phyloP scores from a whole-genome alignment of 2,329 filamentous ascomycete species.

The Beauveria sp. region DNA sequence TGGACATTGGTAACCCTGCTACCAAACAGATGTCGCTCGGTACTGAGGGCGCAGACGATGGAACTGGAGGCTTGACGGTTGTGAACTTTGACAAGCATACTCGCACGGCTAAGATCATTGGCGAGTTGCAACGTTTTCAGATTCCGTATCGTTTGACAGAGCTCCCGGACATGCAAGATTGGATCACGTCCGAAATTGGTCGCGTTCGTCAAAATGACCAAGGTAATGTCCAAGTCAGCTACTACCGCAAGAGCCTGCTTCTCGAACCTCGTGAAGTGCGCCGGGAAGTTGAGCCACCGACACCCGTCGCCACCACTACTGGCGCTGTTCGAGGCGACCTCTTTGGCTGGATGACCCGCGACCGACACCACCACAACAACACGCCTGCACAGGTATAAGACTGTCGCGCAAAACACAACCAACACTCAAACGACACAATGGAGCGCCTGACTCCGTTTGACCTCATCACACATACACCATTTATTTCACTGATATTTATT shows the following conservation, averaged over 20 bases:
- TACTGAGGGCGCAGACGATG: conserved; percentile 47
- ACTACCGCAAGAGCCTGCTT: conserved; percentile 76
- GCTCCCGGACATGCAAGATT: conserved; percentile 83
- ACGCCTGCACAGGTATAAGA: conserved; percentile 17
- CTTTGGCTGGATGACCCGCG: conserved; percentile 45
- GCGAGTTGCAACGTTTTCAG: conserved; percentile 92
- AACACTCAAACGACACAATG: neutral
- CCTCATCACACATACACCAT: conserved; percentile 15
- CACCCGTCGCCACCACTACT: conserved; percentile 20
- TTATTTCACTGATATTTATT: conserved; percentile 14
- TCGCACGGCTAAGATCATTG: conserved; percentile 90
- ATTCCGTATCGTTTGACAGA: conserved; percentile 80
- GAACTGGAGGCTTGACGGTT: conserved; percentile 61
- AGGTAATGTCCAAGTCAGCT: conserved; percentile 50
- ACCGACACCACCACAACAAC: conserved; percentile 28
- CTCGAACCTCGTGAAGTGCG: conserved; percentile 65
- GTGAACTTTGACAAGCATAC: conserved; percentile 98
- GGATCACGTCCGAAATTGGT: conserved; percentile 76
- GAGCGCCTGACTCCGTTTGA: neutral
- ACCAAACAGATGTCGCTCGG: conserved; percentile 61
- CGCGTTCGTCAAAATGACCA: conserved; percentile 58
- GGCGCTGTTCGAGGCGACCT: conserved; percentile 32
- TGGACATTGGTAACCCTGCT: conserved; percentile 86
- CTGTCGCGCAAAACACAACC: neutral
- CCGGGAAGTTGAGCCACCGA: conserved; percentile 26